A percentile compares a stretch with the other conserved stretches of the same genome.
These are phyloP conservation scores for Cokeromyces recurvatus DNA, from an alignment of 371 early-diverging fungal species.

Conservation along the genomic window DNA sequence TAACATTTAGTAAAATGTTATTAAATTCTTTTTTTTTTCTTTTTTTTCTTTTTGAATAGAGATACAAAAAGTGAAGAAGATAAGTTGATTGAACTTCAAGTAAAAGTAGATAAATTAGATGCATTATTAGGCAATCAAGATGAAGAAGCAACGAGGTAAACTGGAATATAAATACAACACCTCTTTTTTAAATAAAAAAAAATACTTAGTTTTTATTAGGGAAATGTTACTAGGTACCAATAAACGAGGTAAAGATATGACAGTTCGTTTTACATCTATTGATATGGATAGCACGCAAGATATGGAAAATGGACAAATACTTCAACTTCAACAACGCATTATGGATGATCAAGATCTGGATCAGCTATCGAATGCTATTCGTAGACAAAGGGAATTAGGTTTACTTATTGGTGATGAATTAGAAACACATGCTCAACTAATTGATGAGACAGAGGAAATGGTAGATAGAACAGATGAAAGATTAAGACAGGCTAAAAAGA, in stretches of 20 bases:
- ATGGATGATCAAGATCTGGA: conserved; percentile 81
- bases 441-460: conserved; percentile 68
- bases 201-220: too few relatives aligned
- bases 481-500: conserved; percentile 53
- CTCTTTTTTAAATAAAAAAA: not conserved
- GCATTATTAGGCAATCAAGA: conserved; percentile 49
- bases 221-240: conserved; percentile 31
- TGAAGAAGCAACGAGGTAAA: conserved; percentile 49
- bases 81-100: conserved; percentile 52
- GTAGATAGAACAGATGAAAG: conserved; percentile 60
- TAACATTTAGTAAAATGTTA: not conserved
- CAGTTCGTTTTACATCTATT: conserved; percentile 38
- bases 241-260: conserved; percentile 23
- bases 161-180: not conserved
- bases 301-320: conserved; percentile 55
- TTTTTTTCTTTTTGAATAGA: conserved; percentile 15
- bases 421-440: conserved; percentile 67
- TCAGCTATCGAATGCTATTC: conserved; percentile 55
- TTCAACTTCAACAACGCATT: conserved; percentile 73
- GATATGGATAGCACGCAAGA: conserved; percentile 48
- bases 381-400: conserved; percentile 75
- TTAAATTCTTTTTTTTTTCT: too few relatives aligned
- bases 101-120: conserved; percentile 60
- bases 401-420: conserved; percentile 74
- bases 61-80: conserved; percentile 58